Conservation (phyloP, 2,329 filamentous ascomycete genomes). For the Alternaria rosae region DNA sequence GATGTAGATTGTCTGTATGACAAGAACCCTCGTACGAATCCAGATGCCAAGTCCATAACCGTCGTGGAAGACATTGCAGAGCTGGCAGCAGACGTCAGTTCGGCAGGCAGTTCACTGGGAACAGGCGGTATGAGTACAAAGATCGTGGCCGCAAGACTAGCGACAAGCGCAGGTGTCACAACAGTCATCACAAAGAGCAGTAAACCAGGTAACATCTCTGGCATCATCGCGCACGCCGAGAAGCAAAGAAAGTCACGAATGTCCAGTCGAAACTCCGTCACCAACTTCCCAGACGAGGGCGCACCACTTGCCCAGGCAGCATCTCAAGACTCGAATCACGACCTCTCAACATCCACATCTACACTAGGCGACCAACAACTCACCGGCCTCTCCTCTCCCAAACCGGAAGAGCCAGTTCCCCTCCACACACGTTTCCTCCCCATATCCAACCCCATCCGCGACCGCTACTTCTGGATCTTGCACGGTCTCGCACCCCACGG, state of each 20-base stretch:
- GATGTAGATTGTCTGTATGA: slow-evolving; percentile 98
- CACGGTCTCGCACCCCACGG: slow-evolving; percentile 91
- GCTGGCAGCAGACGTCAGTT: slow-evolving; percentile 88
- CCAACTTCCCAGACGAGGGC: slow-evolving; percentile 40
- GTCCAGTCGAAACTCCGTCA: slow-evolving; percentile 39
- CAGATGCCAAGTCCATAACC: slow-evolving; percentile 87
- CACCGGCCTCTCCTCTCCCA: slow-evolving; percentile 26
- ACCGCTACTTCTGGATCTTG: slow-evolving; percentile 73
- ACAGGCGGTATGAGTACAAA: slow-evolving; percentile 99
- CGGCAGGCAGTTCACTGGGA: slow-evolving; percentile 84
- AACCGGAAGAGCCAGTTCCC: slow-evolving; percentile 53
- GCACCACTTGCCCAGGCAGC: slow-evolving; percentile 31
- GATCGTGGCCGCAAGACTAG: slow-evolving; percentile 89
- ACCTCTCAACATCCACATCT: slow-evolving; percentile 31
- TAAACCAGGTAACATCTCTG: slow-evolving; percentile 89
- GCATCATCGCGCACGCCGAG: slow-evolving; percentile 85
- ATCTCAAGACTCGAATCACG: slow-evolving; percentile 25
- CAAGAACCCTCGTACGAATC: slow-evolving; percentile 86
- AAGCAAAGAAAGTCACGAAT: slow-evolving; percentile 57
- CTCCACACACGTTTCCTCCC: slow-evolving; percentile 94
- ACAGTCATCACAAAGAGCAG: slow-evolving; percentile 94
- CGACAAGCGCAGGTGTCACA: slow-evolving; percentile 92
- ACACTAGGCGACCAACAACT: slow-evolving; percentile 43
- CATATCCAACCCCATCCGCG: slow-evolving; percentile 43
- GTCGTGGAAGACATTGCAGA: slow-evolving; percentile 88